Evolutionary conservation across 1,139 yeast genomes (phyloP).

Genomic region (Suhomyces chickasaworum): DNA sequence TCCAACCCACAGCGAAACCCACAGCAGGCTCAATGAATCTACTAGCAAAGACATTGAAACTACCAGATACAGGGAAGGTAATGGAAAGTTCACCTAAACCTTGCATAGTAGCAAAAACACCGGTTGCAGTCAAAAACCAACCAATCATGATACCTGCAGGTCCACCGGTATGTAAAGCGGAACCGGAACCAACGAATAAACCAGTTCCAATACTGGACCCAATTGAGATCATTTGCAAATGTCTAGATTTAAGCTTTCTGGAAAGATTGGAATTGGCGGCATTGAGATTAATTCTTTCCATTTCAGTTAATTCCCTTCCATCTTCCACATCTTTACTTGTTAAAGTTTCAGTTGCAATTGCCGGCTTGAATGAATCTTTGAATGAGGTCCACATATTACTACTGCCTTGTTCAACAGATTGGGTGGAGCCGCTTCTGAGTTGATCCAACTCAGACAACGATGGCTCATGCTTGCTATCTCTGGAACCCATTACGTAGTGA

Average conservation of each 20-base stretch:
- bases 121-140: slow-evolving; percentile 23
- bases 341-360: slow-evolving; percentile 23
- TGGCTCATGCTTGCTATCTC: slow-evolving; percentile 3
- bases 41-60: slow-evolving; percentile 42
- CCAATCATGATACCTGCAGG: slow-evolving; percentile 73
- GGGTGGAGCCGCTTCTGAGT: slow-evolving; percentile 15
- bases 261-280: slow-evolving; percentile 44
- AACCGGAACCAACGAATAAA: slow-evolving; percentile 35
- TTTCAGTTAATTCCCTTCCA: slow-evolving; percentile 29
- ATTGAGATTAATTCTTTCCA: slow-evolving; percentile 38
- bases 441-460: slow-evolving; percentile 17
- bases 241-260: slow-evolving; percentile 45
- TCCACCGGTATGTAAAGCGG: slow-evolving; percentile 59
- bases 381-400: slow-evolving; percentile 28
- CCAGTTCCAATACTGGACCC: slow-evolving; percentile 74
- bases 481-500: neutral
- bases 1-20: slow-evolving; percentile 50
- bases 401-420: slow-evolving; percentile 5
- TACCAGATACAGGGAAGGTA: slow-evolving; percentile 44
- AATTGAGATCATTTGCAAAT: slow-evolving; percentile 63
- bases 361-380: slow-evolving; percentile 41
- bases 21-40: slow-evolving; percentile 43
- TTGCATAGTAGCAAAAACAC: slow-evolving; percentile 36
- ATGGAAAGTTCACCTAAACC: slow-evolving; percentile 44
- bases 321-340: slow-evolving; percentile 22